Base-by-base conservation (phyloP, 1,284 basidiomycete species). In the Wallemia hederae region DNA sequence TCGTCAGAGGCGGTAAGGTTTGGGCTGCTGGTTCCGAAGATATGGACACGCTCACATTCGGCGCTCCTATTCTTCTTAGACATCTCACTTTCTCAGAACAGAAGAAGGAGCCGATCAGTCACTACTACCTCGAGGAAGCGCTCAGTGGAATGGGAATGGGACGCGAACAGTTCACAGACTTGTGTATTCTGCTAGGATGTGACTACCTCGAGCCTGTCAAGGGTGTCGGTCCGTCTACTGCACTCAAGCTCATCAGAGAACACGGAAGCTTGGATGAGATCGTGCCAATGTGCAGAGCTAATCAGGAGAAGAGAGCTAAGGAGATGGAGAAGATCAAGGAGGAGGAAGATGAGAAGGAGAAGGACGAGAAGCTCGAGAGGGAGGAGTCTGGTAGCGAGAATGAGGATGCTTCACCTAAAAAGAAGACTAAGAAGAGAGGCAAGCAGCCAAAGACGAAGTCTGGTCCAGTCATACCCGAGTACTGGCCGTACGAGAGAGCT, bases 31-130 rank as follows among this genome's bases (percentile, higher is more conserved):
- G 94, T 3, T 96, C 90, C 0, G 94, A 98, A 72, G 94, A 99
- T 70, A 99, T 99, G 94, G 94, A 98, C 68, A 99, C 94, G 1
- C 79, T 99, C 55, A 99, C 94, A 0, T 99, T 99, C 74, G 78
- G 80, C 65, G 75, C 92, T 0, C 91, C 92, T 0, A 82, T 94
- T 60, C 76, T 99, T 9, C 82, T 87, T 65, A 87, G 92, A 58
- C 92, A 97, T 71, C 79, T 99, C 60, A 99, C 94, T 5, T 96
- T 97, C 71, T 91, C 87, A n/a, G 94, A 98, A 70, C 90, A 90
- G 26, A 91, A 94, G 71, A 98, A 97, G 70, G 81, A 87, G 66
- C 92, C 94, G n/a, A 97, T 98, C 65, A 84, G 81, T 65, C 89
- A 97, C 68, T 89, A 98, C 63, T 79, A 80, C 65, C 80, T 99